Conservation (phyloP, 768 basidiomycete species). For the Paxillus rubicundulus region DNA sequence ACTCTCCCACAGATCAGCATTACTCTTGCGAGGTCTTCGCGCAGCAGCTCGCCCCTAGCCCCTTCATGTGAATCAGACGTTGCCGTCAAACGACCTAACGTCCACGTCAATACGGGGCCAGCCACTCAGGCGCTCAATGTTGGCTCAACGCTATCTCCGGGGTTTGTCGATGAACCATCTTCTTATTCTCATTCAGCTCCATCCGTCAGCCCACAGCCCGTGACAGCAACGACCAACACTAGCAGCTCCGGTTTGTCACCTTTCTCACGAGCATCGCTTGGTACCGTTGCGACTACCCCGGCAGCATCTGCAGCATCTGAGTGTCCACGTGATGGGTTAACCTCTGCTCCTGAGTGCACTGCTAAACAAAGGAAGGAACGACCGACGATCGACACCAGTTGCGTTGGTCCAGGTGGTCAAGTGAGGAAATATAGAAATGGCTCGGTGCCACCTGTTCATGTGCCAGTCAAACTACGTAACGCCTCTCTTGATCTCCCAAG, state of each 20-base stretch:
- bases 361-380: slow-evolving; percentile 28
- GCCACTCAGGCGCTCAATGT: slow-evolving; percentile 19
- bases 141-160: slow-evolving; percentile 14
- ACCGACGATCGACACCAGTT: slow-evolving; percentile 33
- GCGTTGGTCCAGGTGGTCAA: slow-evolving; percentile 30
- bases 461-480: slow-evolving; percentile 28
- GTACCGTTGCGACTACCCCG: slow-evolving; percentile 28
- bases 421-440: slow-evolving; percentile 31
- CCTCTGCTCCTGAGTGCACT: slow-evolving; percentile 15
- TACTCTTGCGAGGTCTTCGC: slow-evolving; percentile 29
- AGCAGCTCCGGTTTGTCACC: slow-evolving; percentile 25
- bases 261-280: slow-evolving; percentile 28
- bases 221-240: slow-evolving; percentile 24
- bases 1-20: slow-evolving; percentile 31
- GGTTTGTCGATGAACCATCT: slow-evolving; percentile 20
- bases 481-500: slow-evolving; percentile 32
- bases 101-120: slow-evolving; percentile 29
- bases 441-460: slow-evolving; percentile 31
- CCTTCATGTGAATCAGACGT: slow-evolving; percentile 27
- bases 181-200: slow-evolving; percentile 16
- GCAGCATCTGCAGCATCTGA: slow-evolving; percentile 23
- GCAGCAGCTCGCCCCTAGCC: slow-evolving; percentile 26
- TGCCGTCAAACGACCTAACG: slow-evolving; percentile 26
- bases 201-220: slow-evolving; percentile 24
- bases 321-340: slow-evolving; percentile 6